Evolutionary conservation across 257 asterid species (phyloP), one percentile per base, ranked within the genome.

Genomic region (Verbascum thapsus): DNA sequence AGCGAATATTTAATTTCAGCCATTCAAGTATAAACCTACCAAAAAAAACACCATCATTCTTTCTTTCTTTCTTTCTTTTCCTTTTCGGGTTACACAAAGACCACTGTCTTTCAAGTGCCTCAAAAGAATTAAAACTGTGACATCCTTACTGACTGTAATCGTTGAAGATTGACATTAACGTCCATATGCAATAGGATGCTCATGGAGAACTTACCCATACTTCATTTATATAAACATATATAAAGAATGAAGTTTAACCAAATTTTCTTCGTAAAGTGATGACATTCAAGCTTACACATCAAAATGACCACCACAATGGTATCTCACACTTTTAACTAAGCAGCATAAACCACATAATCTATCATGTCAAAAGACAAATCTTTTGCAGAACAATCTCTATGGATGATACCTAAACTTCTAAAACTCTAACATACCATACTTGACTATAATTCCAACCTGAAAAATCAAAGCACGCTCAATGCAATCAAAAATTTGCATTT

Each of bases 121-220:
- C 56, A 32, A 53, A 12, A n/a, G 12, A 11, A 53, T 26, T 2
- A 53, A 17, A 53, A 26, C 26, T 23, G 12, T 52, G 12, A 9
- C 32, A 43, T 52, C 39, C 34, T 52, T 18, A 7, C 11, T 30
- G 19, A 13, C 30, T 30, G 23, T 13, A 15, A 10, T 45, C 52
- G 10, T 1, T 45, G 34, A 32, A 53, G 17, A 6, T 12, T 53
- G 40, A 53, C 26, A 16, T 16, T 30, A 51, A 7, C 41, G 32
- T 53, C 11, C 41, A 53, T 30, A 52, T 0, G 26, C 42, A 32
- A 20, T 11, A 0, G 19, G 42, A 40, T 18, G 11, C 42, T 12
- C 59, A 10, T 45, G 65, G 13, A 52, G 19, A 20, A 69, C 32
- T 32, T 17, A 43, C 35, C 68, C 41, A 43, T 56, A 50, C 4